A percentile compares a stretch with the other conserved stretches of the same genome.
phyloP scores from a whole-genome alignment of 371 early-diverging fungal species.

The Umbelopsis sp. region DNA sequence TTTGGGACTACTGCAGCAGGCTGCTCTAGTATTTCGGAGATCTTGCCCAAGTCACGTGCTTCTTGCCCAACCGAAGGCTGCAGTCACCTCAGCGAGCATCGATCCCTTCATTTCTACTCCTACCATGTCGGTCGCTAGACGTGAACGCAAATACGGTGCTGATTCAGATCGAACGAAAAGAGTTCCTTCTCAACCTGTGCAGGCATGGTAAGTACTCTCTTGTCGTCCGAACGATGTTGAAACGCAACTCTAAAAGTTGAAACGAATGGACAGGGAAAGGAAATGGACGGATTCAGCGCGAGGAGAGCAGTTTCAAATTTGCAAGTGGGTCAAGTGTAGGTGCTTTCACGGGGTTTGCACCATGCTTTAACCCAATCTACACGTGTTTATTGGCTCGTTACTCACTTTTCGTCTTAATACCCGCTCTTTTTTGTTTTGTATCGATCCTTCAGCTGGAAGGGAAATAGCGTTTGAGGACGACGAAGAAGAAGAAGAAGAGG shows the following conservation, averaged over 20 bases:
- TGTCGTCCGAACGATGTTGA: too few relatives aligned
- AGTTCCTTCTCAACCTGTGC: slow-evolving; percentile 13
- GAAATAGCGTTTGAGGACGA: slow-evolving; percentile 7
- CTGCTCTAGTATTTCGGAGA: too few relatives aligned
- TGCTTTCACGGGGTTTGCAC: background rate
- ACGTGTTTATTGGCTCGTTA: too few relatives aligned
- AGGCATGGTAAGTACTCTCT: background rate
- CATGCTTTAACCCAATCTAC: too few relatives aligned
- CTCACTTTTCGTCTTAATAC: background rate
- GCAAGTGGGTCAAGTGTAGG: slow-evolving; percentile 19
- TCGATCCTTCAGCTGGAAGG: slow-evolving; percentile 20
- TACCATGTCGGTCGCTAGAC: background rate
- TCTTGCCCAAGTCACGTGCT: background rate
- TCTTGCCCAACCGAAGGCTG: background rate
- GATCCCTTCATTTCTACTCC: background rate
- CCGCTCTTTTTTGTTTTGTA: background rate
- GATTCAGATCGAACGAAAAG: slow-evolving; percentile 14
- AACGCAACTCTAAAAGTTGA: too few relatives aligned
- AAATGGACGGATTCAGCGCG: slow-evolving; percentile 12
- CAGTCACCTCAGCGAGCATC: background rate
- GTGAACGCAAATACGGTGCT: slow-evolving; percentile 15
- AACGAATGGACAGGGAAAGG: background rate
- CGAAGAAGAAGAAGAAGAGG: slow-evolving; percentile 22
- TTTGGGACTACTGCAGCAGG: too few relatives aligned
- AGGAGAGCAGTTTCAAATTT: slow-evolving; percentile 32